Evolutionary conservation across 768 basidiomycete genomes (phyloP).

Genomic region (Termitomyces sp.): DNA sequence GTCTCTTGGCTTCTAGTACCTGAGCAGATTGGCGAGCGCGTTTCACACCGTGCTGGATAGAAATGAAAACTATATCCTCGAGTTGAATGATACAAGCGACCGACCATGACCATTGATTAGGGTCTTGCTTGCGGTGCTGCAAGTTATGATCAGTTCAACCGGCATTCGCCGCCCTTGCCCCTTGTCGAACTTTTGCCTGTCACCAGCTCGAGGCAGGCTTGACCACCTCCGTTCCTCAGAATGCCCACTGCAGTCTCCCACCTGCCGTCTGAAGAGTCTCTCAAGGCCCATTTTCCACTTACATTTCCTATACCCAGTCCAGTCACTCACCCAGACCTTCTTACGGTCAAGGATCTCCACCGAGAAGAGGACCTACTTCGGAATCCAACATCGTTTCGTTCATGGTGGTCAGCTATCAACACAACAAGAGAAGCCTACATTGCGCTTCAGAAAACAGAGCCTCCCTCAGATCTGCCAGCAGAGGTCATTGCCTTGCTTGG

Average conservation of each 20-base stretch:
- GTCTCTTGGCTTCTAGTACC: constrained; percentile 60
- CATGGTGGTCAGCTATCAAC: constrained; percentile 90
- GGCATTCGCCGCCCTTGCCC: background rate
- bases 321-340: constrained; percentile 68
- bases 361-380: constrained; percentile 93
- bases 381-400: constrained; percentile 86
- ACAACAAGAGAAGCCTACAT: constrained; percentile 64
- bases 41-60: constrained; percentile 65
- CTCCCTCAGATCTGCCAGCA: constrained; percentile 39
- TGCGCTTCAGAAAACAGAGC: constrained; percentile 55
- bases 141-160: constrained; percentile 6
- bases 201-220: background rate
- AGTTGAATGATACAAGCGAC: constrained; percentile 4
- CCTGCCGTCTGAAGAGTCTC: constrained; percentile 41
- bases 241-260: constrained; percentile 59
- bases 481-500: constrained; percentile 65
- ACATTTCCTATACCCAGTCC: constrained; percentile 85
- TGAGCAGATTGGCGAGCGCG: constrained; percentile 55
- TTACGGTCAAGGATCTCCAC: constrained; percentile 71
- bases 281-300: constrained; percentile 69
- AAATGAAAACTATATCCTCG: constrained; percentile 2
- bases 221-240: constrained; percentile 15
- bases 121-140: constrained; percentile 1
- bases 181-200: background rate
- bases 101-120: constrained; percentile 11